These are phyloP conservation scores for Boletus insuetus DNA, from an alignment of 768 basidiomycete species.

Conservation along the genomic window DNA sequence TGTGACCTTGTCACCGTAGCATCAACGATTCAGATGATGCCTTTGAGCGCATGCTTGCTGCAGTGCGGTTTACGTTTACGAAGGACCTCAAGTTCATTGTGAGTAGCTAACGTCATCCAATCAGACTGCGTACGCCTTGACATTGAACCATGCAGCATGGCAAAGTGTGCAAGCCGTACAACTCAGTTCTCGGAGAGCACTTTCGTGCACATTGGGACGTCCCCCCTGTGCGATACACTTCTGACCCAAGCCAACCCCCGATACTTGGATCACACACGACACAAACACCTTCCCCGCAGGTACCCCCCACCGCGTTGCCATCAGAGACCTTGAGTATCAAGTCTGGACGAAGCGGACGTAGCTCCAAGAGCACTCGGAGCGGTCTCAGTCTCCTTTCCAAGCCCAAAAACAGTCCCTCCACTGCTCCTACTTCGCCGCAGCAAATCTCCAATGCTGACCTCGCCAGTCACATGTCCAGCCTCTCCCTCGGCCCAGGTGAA, in stretches of 20 bases:
- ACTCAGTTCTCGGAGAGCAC: conserved; percentile 84
- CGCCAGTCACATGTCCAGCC: conserved; percentile 57
- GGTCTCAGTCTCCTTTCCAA: conserved; percentile 56
- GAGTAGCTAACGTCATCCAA: conserved; percentile 28
- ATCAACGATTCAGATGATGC: conserved; percentile 91
- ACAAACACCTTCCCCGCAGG: conserved; percentile 25
- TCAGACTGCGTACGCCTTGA: not conserved
- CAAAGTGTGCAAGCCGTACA: conserved; percentile 92
- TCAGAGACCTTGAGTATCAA: conserved; percentile 53
- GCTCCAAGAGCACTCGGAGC: conserved; percentile 60
- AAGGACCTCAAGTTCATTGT: conserved; percentile 94
- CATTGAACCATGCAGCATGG: conserved; percentile 55
- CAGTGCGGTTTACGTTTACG: conserved; percentile 82
- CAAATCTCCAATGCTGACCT: conserved; percentile 37
- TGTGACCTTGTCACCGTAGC: conserved; percentile 38
- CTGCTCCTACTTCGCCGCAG: conserved; percentile 46
- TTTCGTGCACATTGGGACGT: conserved; percentile 89
- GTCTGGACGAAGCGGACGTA: conserved; percentile 47
- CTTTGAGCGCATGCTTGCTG: conserved; percentile 94
- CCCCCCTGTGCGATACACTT: conserved; percentile 53
- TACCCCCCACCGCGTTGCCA: conserved; percentile 19
- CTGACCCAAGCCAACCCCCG: conserved; percentile 45
- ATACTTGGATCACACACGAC: conserved; percentile 42
- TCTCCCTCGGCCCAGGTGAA: conserved; percentile 46
- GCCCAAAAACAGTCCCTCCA: conserved; percentile 33